Percentiles rank a stretch among this genome's conserved stretches.
Evolutionary conservation across 2,329 filamentous ascomycete genomes (phyloP).

Genomic region (Celoporthe dispersa): DNA sequence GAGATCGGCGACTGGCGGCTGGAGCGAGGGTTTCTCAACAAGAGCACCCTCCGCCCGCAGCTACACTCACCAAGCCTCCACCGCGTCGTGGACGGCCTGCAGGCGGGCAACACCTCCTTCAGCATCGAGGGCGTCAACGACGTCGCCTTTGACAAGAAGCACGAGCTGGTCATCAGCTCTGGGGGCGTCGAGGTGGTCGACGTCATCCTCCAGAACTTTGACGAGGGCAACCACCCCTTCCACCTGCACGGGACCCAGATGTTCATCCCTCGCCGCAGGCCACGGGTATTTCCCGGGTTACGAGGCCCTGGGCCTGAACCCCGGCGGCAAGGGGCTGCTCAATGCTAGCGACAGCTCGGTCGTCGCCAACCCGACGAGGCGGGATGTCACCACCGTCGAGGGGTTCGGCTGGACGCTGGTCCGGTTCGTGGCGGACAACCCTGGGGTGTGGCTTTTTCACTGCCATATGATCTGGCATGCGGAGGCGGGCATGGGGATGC

Average conservation of each 20-base stretch:
- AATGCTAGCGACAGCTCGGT: slow-evolving; percentile 41
- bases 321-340: slow-evolving; percentile 41
- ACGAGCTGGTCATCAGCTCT: slow-evolving; percentile 61
- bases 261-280: slow-evolving; percentile 60
- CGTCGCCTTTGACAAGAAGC: slow-evolving; percentile 46
- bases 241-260: slow-evolving; percentile 68
- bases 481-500: slow-evolving; percentile 45
- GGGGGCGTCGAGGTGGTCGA: slow-evolving; percentile 56
- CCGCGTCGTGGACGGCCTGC: slow-evolving; percentile 52
- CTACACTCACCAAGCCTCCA: slow-evolving; percentile 53
- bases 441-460: slow-evolving; percentile 49
- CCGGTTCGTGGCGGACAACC: slow-evolving; percentile 54
- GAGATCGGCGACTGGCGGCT: slow-evolving; percentile 63
- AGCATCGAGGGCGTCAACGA: slow-evolving; percentile 56
- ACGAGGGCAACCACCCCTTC: slow-evolving; percentile 66
- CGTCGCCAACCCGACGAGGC: slow-evolving; percentile 48
- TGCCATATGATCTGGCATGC: slow-evolving; percentile 47
- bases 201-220: slow-evolving; percentile 65
- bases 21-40: slow-evolving; percentile 62
- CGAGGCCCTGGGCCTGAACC: slow-evolving; percentile 39
- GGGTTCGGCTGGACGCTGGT: slow-evolving; percentile 55
- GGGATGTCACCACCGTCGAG: slow-evolving; percentile 51
- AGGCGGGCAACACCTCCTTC: slow-evolving; percentile 49
- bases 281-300: slow-evolving; percentile 64
- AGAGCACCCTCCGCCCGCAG: slow-evolving; percentile 56